Base-by-base conservation (phyloP, 352 stramenopile species). In the Globisporangium cederbergense region DNA sequence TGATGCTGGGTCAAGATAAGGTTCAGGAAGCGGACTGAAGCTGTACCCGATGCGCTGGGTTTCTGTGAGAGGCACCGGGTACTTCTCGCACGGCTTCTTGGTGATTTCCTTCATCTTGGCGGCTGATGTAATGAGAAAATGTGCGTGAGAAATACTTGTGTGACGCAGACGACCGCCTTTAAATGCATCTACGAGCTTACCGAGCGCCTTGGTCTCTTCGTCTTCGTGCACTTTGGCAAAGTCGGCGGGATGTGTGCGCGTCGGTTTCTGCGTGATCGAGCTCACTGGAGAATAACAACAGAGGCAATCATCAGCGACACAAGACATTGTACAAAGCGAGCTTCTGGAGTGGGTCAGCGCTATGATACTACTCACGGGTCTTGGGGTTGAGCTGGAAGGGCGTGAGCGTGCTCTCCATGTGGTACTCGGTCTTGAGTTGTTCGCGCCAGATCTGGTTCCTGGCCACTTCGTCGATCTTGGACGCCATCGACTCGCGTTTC, bases 401-500 rank as follows among this genome's bases (percentile, higher is more conserved):
- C 22, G 86, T 95, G 5, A 91, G 70, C 18, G 74, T 67, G 47
- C 83, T 83, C 63, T 95, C 86, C 70, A 88, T 83, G 58, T 81
- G 67, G 68, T 93, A 91, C 55, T 95, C 86, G 38, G 85, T 91
- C 66, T 89, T 89, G 61, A 95, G 78, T 54, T 93, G 86, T 66
- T 95, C 86, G n/a, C 86, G 83, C 83, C 83, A 95, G 71, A 95
- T 95, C 75, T 95, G 86, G 66, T 95, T 95, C 57, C 81, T 78
- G 32, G 83, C 80, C 57, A 95, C 86, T 67, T 95, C 86, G 71
- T 92, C 86, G 60, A 88, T 91, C 73, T 91, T 93, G 60, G 80
- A 89, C n/a, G 76, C 75, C 46, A 86, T 74, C 18, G 83, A 90
- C 53, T 91, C 83, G 42, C 78, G 78, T 67, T 91, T 91, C 61